These are phyloP conservation scores for Jaminaea rosea DNA, from an alignment of 1,284 basidiomycete genomes.

Conservation along the genomic window DNA sequence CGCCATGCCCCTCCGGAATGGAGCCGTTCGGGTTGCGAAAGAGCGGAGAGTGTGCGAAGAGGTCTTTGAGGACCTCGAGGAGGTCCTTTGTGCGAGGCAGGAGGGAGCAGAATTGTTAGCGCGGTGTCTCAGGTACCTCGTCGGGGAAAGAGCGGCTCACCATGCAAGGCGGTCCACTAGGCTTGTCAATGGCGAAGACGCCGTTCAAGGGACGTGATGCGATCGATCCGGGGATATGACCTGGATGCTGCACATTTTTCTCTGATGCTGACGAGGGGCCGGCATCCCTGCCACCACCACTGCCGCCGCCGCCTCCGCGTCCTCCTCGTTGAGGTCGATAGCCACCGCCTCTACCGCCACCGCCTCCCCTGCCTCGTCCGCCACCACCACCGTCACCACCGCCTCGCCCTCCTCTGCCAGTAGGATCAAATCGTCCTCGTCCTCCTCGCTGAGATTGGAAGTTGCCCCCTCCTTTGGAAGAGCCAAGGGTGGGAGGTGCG, in stretches of 20 bases:
- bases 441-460: neutral
- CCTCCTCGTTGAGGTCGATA: neutral
- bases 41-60: constrained; percentile 62
- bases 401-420: neutral
- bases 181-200: constrained; percentile 74
- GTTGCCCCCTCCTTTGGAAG: neutral
- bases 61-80: constrained; percentile 73
- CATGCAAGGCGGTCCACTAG: constrained; percentile 85
- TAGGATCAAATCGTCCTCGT: neutral
- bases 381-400: no score
- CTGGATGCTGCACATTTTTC: neutral
- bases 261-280: no score
- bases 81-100: no score
- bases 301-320: neutral
- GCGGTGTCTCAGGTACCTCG: no score
- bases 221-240: neutral
- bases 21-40: constrained; percentile 3
- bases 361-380: neutral
- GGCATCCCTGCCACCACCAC: no score
- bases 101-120: no score
- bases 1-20: constrained; percentile 51
- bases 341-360: neutral
- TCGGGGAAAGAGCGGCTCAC: no score
- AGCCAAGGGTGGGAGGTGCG: neutral
- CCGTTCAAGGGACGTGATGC: constrained; percentile 58